Evolutionary conservation across 805 yeast species (phyloP), one percentile per base, ranked within the genome.

Genomic region (Pichia cephalocereana): DNA sequence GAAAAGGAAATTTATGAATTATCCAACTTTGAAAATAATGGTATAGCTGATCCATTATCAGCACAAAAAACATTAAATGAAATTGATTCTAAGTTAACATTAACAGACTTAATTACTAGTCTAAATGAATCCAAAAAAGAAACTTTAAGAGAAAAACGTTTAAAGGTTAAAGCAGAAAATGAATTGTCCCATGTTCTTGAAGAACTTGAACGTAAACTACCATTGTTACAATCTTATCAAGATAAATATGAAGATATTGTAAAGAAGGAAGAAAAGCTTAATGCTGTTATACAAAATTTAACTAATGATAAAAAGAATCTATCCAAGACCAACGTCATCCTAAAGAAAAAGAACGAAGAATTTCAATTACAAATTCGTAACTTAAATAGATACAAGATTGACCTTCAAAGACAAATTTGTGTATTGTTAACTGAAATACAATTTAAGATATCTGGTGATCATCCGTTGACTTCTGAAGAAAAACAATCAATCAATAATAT

Each of bases 351-450:
- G 43, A 53, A 61, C 34, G 59, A 64, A 12, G 83, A 78, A 46
- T 63, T 68, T 40, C 73, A 72, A 52, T 62, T 68, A 27, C 83
- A 79, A 54, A 59, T 74, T 14, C 65, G 61, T 15, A 67, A 76
- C 6, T 62, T 84, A 52, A 71, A 74, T 41, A 76, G 74, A 48
- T 80, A 83, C 53, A 76, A 83, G 40, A 67, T 73, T 30, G 97
- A 91, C 58, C 68, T 91, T 38, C 86, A 95, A 8, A 79, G 81
- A 40, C 98, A 91, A 62, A 75, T 93, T n/a, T 87, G 86, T 55
- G 75, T 73, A 44, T 71, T 89, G 37, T 70, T 91, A 38, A 75
- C 83, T 15, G 87, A 85, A 58, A 70, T 86, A 2, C 71, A 79
- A 30, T 68, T 83, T 2, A 72, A 79, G 42, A 76, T 74, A 12